Evolutionary conservation across 2,329 filamentous ascomycete species (phyloP), one percentile per base, ranked within the genome.

Genomic region (Samsoniella hepiali): DNA sequence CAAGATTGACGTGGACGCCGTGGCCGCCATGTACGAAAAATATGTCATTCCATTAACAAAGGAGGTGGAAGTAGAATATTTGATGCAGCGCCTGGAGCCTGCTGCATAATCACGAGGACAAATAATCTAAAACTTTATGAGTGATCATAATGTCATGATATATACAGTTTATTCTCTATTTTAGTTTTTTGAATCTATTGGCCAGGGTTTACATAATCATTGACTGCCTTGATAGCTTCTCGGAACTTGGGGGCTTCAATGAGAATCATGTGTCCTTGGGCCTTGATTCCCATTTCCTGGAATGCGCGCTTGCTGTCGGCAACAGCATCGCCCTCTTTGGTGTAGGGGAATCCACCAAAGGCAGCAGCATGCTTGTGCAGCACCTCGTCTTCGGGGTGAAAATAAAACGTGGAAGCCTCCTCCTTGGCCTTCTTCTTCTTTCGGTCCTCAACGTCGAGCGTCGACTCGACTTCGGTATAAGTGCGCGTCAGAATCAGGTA

Each of bases 31-130:
- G 89, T 97, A 97, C 79, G 87, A 87, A 83, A 86, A 97, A 75
- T 91, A 91, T 77, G 93, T 99, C 65, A 99, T 99, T 69, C 95
- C 95, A 0, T 78, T 98, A 75, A 99, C 95, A n/a, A 99, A 99
- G 77, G 90, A 93, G 67, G 94, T 99, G 47, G 95, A 99, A 81
- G 93, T 99, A 10, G 95, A 99, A 71, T 99, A 99, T 75, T 81
- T 99, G 69, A 96, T 99, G 91, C 92, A 98, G 77, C 85, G 95
- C 67, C 79, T 99, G 61, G 85, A 86, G 61, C 73, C 72, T 67
- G 71, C 68, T 49, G 63, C 70, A 59, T 73, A 64, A 70, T 68
- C 58, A 47, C n/a, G 10, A 44, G 6, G 10, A 50, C 40, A 44
- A 22, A 5, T n/a, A 42, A 32, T 11, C 13, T n/a, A 38, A 36